Evolutionary conservation across 2,329 filamentous ascomycete species (phyloP).

Genomic region (Lojkania enalia): DNA sequence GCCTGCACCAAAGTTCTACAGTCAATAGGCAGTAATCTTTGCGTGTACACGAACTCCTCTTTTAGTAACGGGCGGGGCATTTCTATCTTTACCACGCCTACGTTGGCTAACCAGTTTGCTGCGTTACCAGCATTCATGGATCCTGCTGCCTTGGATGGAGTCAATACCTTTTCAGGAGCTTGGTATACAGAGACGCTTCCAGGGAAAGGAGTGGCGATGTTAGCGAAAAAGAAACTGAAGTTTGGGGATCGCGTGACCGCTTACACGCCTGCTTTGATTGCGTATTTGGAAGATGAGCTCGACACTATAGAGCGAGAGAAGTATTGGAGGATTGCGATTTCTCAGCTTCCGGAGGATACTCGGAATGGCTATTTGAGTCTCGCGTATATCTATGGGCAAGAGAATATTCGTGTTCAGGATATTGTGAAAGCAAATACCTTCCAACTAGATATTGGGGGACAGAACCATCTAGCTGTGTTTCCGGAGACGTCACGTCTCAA

Average conservation of each 20-base stretch:
- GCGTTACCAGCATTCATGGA: constrained; percentile 29
- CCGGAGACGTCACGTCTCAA: constrained; percentile 48
- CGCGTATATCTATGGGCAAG: constrained; percentile 31
- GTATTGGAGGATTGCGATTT: constrained; percentile 30
- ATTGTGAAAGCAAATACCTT: constrained; percentile 43
- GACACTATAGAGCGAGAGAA: constrained; percentile 31
- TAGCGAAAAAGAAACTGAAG: constrained; percentile 24
- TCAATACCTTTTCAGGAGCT: constrained; percentile 24
- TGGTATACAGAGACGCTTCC: constrained; percentile 30
- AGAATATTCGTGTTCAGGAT: constrained; percentile 33
- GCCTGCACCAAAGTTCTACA: constrained; percentile 29
- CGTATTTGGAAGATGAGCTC: constrained; percentile 33
- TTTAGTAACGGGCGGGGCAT: constrained; percentile 38
- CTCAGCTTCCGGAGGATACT: constrained; percentile 26
- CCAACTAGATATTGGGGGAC: constrained; percentile 28
- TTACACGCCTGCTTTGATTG: constrained; percentile 38
- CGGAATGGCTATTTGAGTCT: constrained; percentile 25
- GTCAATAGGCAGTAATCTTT: constrained; percentile 30
- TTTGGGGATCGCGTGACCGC: constrained; percentile 32
- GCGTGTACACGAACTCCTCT: constrained; percentile 33
- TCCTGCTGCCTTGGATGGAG: constrained; percentile 10
- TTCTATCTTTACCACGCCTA: constrained; percentile 39
- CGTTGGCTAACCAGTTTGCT: constrained; percentile 25
- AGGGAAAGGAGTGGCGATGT: constrained; percentile 36
- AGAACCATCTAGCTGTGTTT: constrained; percentile 41